Base-by-base conservation (phyloP, 108 stramenopile species). In the Craspedostauros australis region DNA sequence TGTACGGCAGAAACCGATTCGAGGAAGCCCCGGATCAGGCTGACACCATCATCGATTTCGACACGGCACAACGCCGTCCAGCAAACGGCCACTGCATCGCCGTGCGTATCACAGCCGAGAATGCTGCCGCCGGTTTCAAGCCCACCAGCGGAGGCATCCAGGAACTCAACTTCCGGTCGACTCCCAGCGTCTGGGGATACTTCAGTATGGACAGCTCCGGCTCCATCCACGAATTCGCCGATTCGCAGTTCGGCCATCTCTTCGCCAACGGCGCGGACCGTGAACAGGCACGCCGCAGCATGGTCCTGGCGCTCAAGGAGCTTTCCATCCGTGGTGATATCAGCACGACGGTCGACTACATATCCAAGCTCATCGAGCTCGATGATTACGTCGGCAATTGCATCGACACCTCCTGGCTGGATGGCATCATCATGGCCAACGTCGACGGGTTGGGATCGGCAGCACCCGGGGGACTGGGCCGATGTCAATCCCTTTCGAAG, bases 111-210 rank as follows among this genome's bases (percentile, higher is more conserved):
- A 99, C 98, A 0, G 98, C 98, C 6, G 98, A 99, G 70, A 99
- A 98, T 81, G 97, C 98, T 14, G 97, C 97, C 66, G 88, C 86
- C 2, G 96, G 96, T 16, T 99, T 99, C 86, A 95, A 98, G 66
- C 98, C 98, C 5, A 98, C 98, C 18, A 79, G 76, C 46, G 98
- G 98, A 21, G 84, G 84, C 12, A 95, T 98, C 42, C 88, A 87
- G 64, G 96, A 98, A 73, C 69, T 99, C 48, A 98, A 99, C 66
- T 99, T 99, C 59, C 77, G 96, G 40, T 95, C 94, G 7, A 97
- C 95, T 39, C 95, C 95, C 9, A 94, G 95, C 68, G 99, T 98
- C 12, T 99, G 99, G 99, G 99, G 99, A 20, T 99, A 99, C 79
- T 99, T 99, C 60, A 83, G 80, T 39, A 97, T 99, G 77, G 96